phyloP scores from a whole-genome alignment of 768 basidiomycete genomes.

The Cystobasidium tubakii region DNA sequence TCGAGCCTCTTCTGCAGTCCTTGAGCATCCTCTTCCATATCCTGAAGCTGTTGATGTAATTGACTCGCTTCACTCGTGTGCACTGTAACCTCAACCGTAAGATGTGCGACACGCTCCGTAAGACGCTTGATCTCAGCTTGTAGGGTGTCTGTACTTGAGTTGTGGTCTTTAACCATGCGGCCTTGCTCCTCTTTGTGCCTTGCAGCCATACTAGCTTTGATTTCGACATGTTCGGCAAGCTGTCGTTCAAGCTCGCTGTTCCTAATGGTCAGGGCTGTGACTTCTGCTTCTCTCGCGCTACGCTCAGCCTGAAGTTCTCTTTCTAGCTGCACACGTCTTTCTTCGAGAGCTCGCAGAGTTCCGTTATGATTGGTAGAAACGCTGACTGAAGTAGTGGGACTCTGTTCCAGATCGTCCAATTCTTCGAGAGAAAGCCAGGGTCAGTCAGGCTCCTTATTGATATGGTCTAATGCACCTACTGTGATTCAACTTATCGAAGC shows the following conservation, averaged over 20 bases:
- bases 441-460: background rate
- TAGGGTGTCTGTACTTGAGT: background rate
- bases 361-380: conserved; percentile 63
- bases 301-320: conserved; percentile 44
- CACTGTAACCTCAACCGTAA: background rate
- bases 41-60: background rate
- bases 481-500: conserved; percentile 68
- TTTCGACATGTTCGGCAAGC: conserved; percentile 37
- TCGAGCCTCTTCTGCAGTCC: background rate
- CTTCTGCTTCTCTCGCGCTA: conserved; percentile 40
- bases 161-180: conserved; percentile 51
- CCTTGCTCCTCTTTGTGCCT: conserved; percentile 62
- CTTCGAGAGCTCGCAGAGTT: conserved; percentile 61
- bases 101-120: background rate
- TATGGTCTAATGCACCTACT: background rate
- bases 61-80: background rate
- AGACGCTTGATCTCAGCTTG: background rate
- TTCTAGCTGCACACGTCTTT: conserved; percentile 58
- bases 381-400: conserved; percentile 52
- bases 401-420: conserved; percentile 35
- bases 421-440: conserved; percentile 65
- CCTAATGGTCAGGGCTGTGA: conserved; percentile 50
- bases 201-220: conserved; percentile 52
- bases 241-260: conserved; percentile 46
- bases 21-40: background rate